phyloP scores from a whole-genome alignment of 2,329 filamentous ascomycete genomes.

The Arthroderma sp. region DNA sequence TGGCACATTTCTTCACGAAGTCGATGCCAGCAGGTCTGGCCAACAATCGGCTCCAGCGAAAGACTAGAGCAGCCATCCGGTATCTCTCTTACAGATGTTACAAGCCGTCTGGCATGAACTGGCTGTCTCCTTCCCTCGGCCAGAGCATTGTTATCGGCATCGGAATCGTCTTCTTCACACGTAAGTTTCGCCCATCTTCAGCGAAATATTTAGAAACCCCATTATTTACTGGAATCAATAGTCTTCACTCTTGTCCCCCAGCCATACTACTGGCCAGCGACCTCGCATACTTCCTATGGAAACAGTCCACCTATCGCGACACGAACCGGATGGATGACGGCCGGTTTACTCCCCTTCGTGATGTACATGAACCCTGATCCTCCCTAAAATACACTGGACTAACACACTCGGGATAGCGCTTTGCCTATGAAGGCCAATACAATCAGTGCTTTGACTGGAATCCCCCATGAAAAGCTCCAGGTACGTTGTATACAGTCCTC shows the following conservation, averaged over 20 bases:
- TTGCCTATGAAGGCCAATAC: conserved; percentile 41
- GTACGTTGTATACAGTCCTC: neutral
- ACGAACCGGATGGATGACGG: conserved; percentile 39
- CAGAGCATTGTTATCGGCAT: neutral
- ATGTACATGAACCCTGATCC: conserved; percentile 19
- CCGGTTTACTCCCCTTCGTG: conserved; percentile 41
- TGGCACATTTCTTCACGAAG: conserved; percentile 23
- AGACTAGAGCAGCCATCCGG: too few relatives aligned
- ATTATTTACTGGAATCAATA: conserved; percentile 7
- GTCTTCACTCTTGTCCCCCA: conserved; percentile 37
- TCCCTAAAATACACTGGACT: neutral
- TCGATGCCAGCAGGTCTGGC: neutral
- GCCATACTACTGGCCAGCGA: conserved; percentile 45
- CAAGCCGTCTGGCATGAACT: neutral
- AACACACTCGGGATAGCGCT: neutral
- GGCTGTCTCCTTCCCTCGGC: neutral
- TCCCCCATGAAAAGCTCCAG: conserved; percentile 41
- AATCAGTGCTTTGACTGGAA: conserved; percentile 40
- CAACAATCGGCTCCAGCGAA: too few relatives aligned
- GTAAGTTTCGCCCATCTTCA: neutral
- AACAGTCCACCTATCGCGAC: conserved; percentile 42
- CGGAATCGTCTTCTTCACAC: neutral
- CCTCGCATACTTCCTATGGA: conserved; percentile 29
- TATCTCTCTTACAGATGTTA: neutral
- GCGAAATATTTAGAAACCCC: too few relatives aligned